A percentile compares a stretch with the other conserved stretches of the same genome.
These are phyloP conservation scores for Penicillium oxalicum DNA, from an alignment of 2,329 filamentous ascomycete species.

Conservation along the genomic window DNA sequence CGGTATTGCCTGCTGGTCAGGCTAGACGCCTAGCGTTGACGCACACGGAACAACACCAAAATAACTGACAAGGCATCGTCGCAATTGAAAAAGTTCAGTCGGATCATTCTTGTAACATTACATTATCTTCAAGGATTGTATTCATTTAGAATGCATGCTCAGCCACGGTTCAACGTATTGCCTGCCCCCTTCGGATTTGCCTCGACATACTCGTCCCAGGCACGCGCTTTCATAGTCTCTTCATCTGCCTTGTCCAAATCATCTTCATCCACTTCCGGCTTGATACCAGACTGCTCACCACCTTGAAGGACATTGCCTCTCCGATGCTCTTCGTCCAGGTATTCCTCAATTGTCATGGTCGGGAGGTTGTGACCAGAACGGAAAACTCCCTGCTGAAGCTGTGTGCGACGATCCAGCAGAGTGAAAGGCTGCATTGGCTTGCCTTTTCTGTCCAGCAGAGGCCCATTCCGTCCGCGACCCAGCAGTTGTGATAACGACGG, in stretches of 20 bases:
- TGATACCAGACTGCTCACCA: conserved; percentile 65
- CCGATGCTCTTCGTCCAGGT: conserved; percentile 81
- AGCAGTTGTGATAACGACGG: conserved; percentile 50
- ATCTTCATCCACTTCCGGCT: conserved; percentile 78
- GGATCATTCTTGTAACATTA: no score
- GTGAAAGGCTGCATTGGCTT: conserved; percentile 90
- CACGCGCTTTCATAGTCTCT: conserved; percentile 86
- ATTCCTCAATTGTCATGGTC: conserved; percentile 97
- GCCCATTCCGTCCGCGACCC: conserved; percentile 50
- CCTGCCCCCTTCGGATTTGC: conserved; percentile 66
- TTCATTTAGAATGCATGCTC: conserved; percentile 7
- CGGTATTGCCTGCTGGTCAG: no score
- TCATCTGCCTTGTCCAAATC: conserved; percentile 79
- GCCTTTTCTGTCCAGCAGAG: conserved; percentile 69
- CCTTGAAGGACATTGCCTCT: conserved; percentile 78
- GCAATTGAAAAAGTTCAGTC: no score
- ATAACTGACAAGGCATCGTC: no score
- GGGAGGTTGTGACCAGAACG: conserved; percentile 85
- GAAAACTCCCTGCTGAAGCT: conserved; percentile 76
- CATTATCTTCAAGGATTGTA: no score
- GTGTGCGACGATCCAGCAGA: conserved; percentile 68
- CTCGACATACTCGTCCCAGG: conserved; percentile 93
- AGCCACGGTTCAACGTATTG: conserved; percentile 46
- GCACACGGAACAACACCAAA: no score
- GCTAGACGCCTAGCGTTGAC: no score